Evolutionary conservation across 2,329 filamentous ascomycete species (phyloP), one percentile per base, ranked within the genome.

Genomic region (Tolypocladium capitatum): DNA sequence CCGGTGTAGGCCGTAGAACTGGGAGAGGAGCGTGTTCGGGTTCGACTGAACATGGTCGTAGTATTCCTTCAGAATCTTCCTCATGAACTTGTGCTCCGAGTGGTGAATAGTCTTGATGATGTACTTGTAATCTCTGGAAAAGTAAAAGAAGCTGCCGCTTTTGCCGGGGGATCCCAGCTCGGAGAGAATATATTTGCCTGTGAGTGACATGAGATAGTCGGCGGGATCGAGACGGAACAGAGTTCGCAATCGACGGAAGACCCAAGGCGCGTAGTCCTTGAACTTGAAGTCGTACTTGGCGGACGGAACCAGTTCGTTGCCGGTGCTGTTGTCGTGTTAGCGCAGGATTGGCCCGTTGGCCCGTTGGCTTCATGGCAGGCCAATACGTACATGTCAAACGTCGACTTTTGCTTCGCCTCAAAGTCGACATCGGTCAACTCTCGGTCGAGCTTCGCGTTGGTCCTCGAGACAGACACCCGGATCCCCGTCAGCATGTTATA

Each of bases 251-350:
- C 89, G 87, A 59, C 92, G 87, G 68, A 98, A 98, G 50, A 98
- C 92, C 90, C 91, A 97, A 49, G 92, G 92, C n/a, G 91, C 91
- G 67, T 98, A 98, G 69, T 98, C 92, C 71, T 98, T 98, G 76
- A 98, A 98, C 68, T 98, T 98, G 81, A 98, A 98, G 70, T 98
- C 92, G 72, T 98, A 98, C 69, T 98, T 97, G 56, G 92, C 90
- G 52, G 91, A 96, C 21, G 92, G 92, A 5, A 94, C 94, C 63
- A 98, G 74, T 71, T 98, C 92, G 65, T 96, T 96, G 54, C 92
- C 92, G 55, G 90, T 94, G 62, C 86, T 90, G 13, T 46, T 44
- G 31, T 18, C 9, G 18, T 47, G 11, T 46, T 28, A 27, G 30
- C 13, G 20, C 10, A n/a, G 32, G n/a, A 40, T 43, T 13, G 24